Evolutionary conservation across 1,284 basidiomycete species (phyloP), one percentile per base, ranked within the genome.

Genomic region (Cerrena zonata): DNA sequence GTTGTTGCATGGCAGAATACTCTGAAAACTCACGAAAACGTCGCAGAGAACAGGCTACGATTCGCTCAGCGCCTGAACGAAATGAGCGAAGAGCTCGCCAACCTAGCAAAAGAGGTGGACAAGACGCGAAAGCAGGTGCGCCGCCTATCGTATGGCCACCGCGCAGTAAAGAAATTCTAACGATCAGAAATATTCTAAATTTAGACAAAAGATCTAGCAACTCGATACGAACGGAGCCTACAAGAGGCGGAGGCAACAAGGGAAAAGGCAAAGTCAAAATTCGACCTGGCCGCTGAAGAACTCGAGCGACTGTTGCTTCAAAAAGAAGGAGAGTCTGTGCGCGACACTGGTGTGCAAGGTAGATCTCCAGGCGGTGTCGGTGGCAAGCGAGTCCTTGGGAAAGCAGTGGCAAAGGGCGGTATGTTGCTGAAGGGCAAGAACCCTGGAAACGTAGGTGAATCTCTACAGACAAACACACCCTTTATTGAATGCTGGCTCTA

Each of bases 71-170:
- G 93, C 39, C 74, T 99, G 47, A 87, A 86, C 61, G 94, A 97
- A 69, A 98, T 97, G 90, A 88, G 89, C 62, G 94, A 98, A 40
- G 95, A 99, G 66, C 76, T 98, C n/a, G 72, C 78, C 18, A 86
- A 79, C 21, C 72, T 98, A 2, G 81, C 85, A 1, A 91, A 92
- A 61, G 94, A 99, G 67, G 91, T 96, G 1, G 95, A 99, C 58
- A 94, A 92, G 73, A 88, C 86, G 64, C 77, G 95, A 49, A 97
- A 98, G 70, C 77, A 84, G 67, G 90, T 89, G 55, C 54, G 78
- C 18, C 12, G 18, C 23, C 18, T n/a, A n/a, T n/a, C n/a, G n/a
- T n/a, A n/a, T n/a, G n/a, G 15, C n/a, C 13, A 38, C 21, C 22
- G 13, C n/a, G 22, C 63, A 41, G 13, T 11, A 10, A 5, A n/a